Evolutionary conservation across 1,284 basidiomycete genomes (phyloP).

Genomic region (Tylopilus sp.): DNA sequence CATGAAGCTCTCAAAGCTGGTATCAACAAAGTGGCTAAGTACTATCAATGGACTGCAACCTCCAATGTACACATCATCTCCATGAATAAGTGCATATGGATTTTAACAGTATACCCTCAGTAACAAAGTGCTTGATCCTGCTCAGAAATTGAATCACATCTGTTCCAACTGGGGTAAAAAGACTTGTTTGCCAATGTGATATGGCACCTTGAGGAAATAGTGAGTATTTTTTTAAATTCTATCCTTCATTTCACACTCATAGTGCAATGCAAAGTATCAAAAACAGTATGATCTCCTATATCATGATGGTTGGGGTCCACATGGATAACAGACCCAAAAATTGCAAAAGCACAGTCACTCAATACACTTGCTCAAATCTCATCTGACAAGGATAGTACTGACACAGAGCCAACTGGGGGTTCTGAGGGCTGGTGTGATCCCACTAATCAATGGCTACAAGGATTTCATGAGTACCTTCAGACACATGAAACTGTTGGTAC

Average conservation of each 20-base stretch:
- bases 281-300: too few relatives aligned
- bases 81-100: neutral
- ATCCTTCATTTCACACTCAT: too few relatives aligned
- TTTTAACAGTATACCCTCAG: too few relatives aligned
- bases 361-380: too few relatives aligned
- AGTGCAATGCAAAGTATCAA: neutral
- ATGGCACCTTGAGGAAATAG: neutral
- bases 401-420: too few relatives aligned
- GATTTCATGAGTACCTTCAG: neutral
- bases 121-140: slow-evolving; percentile 1
- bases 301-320: too few relatives aligned
- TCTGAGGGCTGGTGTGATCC: too few relatives aligned
- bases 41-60: neutral
- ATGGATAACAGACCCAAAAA: too few relatives aligned
- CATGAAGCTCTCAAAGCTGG: neutral
- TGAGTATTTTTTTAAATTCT: too few relatives aligned
- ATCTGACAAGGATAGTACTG: too few relatives aligned
- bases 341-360: too few relatives aligned
- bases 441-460: neutral
- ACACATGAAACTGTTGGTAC: neutral
- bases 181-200: neutral
- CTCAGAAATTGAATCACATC: neutral
- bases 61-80: neutral
- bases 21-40: neutral
- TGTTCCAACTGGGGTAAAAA: neutral